Evolutionary conservation across 2,329 filamentous ascomycete genomes (phyloP), one percentile per base, ranked within the genome.

Genomic region (Verticillium albo-atrum): DNA sequence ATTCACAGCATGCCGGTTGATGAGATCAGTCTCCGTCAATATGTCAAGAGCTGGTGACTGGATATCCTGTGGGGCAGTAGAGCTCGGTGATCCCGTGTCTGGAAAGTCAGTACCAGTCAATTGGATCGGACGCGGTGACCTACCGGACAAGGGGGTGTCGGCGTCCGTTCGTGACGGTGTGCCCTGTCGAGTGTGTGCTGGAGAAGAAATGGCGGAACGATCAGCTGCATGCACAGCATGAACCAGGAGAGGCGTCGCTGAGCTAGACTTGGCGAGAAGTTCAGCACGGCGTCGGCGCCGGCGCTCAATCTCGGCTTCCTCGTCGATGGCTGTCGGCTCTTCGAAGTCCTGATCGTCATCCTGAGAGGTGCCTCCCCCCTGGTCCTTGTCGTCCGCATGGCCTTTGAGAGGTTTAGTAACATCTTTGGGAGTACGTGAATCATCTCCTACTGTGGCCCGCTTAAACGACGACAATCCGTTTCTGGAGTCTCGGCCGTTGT

Each of bases 221-320:
- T 83, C 85, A 55, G 84, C 81, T 25, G 55, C 42, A 64, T 88
- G 85, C 42, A 94, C 78, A 60, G 89, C 89, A 75, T 93, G 88
- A 63, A 94, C 85, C 62, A 90, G 83, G 68, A 94, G 80, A 56
- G 90, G 89, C 55, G 88, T 88, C 56, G 87, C 84, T 68, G 89
- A 87, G 65, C 86, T 87, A 68, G 92, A 89, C 77, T 92, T 96
- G 71, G 91, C 89, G 70, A 92, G 85, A 64, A 96, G 89, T 64
- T 91, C 91, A 76, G 95, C 91, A 65, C 93, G 88, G 60, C 90
- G 86, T 70, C 89, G 92, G 28, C 92, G 89, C 58, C 93, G 89
- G 68, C 92, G 88, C 73, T 96, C 90, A 68, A 97, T 90, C 68
- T 94, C 82, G 65, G 90, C 88, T 63, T 89, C 90, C 77, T 96